Base-by-base conservation (phyloP, 768 basidiomycete genomes). In the Neoboletus subvelutipes region DNA sequence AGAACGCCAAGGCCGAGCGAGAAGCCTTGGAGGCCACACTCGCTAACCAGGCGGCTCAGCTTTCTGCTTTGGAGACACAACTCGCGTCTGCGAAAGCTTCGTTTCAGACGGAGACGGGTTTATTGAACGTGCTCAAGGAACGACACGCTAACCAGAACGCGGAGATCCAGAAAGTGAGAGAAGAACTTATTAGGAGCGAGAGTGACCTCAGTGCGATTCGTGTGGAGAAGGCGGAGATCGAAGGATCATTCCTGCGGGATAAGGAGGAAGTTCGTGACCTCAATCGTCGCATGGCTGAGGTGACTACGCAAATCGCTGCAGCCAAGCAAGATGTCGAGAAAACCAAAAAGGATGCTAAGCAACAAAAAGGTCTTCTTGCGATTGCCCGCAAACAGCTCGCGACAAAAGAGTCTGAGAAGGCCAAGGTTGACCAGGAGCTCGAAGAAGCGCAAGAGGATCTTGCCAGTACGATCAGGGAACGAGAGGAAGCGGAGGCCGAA, bases 381-480 rank as follows among this genome's bases (percentile, higher is more conserved):
- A 96, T 98, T 69, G 91, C 92, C 6, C 88, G 88, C 77, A 98
- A 99, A 72, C 97, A 98, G 75, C 77, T 98, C 28, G 82, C 82
- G 26, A 84, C 89, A 5, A 88, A 92, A 59, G 96, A 98, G 70
- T 77, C 80, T 0, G 90, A 92, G 64, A 83, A 81, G 54, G 82
- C 80, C 15, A 90, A 84, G 70, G 78, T 77, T 11, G 82, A 87
- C 63, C 84, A 84, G 66, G 93, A 94, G 62, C 74, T 91, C 10
- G 82, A 83, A 61, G 89, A 88, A 47, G 85, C 85, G 8, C 74
- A 76, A 45, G 76, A 70, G 2, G 87, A 89, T 70, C 71, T 80
- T 24, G 71, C 75, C n/a, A 70, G 74, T 40, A 73, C 77, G n/a
- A 77, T 74, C 43, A 76, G 77, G 57, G 89, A 90, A 67, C 79